Base-by-base conservation (phyloP, 2,329 filamentous ascomycete genomes). In the Beauveria australis region DNA sequence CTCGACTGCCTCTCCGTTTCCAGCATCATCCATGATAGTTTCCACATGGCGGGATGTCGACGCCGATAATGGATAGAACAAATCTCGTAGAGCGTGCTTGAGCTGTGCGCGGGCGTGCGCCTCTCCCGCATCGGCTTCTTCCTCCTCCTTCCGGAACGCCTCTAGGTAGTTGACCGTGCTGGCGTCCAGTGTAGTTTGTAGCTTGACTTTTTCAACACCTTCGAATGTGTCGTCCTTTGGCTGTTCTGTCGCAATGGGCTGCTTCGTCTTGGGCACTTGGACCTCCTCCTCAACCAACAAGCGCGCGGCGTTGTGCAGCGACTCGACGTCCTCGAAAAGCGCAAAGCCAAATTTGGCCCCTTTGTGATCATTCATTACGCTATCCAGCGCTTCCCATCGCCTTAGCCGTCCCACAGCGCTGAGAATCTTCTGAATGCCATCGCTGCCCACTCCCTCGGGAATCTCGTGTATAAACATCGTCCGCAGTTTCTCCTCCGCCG, bases 391-490 rank as follows among this genome's bases (percentile, higher is more conserved):
- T 64, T 92, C 92, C 92, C 92, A 99, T 67, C 91, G 87, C 64
- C 89, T 85, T 64, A 99, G 75, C 70, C 82, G 86, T 46, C 92
- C 92, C 0, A 89, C 89, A n/a, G 87, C 83, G 51, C 83, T 78
- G 48, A 99, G 77, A 43, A 99, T 84, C 61, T 82, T 83, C 75
- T 97, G 89, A 59, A 97, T 80, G 40, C 86, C 88, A 40, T 89
- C 86, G 40, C 87, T 86, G 56, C 89, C 86, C 33, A 87, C 77
- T 19, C 90, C 89, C 60, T 91, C 87, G 0, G 91, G 91, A 59
- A 99, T 89, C 53, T 90, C 89, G 64, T 91, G 88, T 33, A 99
- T 81, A 68, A 97, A 97, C 61, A 97, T 87, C 1, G 94, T 97
- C 51, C 92, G 86, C 33, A 95, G 81, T 65, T 96, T 91, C 73